phyloP scores from a whole-genome alignment of 2,329 filamentous ascomycete genomes.

The Bipolaris victoriae region DNA sequence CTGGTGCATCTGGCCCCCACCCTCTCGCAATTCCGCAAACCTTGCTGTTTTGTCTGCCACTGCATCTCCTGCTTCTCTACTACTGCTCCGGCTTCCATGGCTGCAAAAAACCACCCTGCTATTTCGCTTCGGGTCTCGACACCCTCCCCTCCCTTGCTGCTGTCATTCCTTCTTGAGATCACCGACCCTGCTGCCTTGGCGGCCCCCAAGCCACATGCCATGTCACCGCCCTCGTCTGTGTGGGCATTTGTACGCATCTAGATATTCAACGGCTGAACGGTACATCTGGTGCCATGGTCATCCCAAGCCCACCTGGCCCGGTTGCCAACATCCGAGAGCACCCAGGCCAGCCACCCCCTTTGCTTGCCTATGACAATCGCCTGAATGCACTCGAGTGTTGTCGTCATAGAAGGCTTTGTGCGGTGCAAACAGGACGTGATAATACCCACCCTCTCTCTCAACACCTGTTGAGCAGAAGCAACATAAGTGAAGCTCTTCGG shows the following conservation, averaged over 20 bases:
- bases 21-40: slow-evolving; percentile 6
- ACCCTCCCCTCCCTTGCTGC: slow-evolving; percentile 10
- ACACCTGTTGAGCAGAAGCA: slow-evolving; percentile 5
- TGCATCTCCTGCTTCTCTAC: neutral
- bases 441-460: neutral
- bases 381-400: slow-evolving; percentile 10
- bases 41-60: slow-evolving; percentile 3
- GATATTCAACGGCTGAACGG: slow-evolving; percentile 3
- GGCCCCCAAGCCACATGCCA: neutral
- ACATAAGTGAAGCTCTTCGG: neutral
- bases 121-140: slow-evolving; percentile 22
- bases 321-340: slow-evolving; percentile 19
- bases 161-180: slow-evolving; percentile 23
- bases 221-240: neutral
- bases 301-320: slow-evolving; percentile 5
- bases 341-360: slow-evolving; percentile 17
- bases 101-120: slow-evolving; percentile 26
- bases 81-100: slow-evolving; percentile 2
- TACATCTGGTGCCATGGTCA: neutral
- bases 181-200: neutral
- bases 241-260: neutral
- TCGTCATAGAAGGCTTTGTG: slow-evolving; percentile 16
- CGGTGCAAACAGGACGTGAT: no score
- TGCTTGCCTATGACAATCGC: slow-evolving; percentile 3
- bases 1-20: slow-evolving; percentile 13